A percentile compares a stretch with the other conserved stretches of the same genome.
phyloP scores from a whole-genome alignment of 2,329 filamentous ascomycete species.

The Paraphaeosphaeria sporulosa region DNA sequence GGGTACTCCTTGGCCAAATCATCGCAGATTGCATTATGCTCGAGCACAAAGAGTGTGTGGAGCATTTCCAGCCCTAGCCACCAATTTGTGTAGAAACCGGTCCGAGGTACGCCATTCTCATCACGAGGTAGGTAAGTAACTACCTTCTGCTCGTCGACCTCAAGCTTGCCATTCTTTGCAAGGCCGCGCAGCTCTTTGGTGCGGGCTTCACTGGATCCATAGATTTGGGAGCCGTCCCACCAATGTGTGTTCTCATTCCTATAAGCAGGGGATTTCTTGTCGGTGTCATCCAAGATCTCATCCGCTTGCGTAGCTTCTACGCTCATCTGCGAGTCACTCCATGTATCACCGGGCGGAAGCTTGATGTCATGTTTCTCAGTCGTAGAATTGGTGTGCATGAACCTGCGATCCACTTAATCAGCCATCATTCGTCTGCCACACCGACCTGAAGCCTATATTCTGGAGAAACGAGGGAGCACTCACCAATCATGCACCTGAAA shows the following conservation, averaged over 20 bases:
- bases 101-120: conserved; percentile 47
- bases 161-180: conserved; percentile 50
- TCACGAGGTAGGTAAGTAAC: conserved; percentile 53
- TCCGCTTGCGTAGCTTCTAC: conserved; percentile 49
- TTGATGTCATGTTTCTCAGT: conserved; percentile 45
- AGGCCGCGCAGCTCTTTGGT: conserved; percentile 49
- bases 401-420: conserved; percentile 9
- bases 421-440: not conserved
- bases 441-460: conserved; percentile 2
- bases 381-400: conserved; percentile 29
- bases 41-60: conserved; percentile 57
- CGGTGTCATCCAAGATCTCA: conserved; percentile 43
- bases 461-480: not conserved
- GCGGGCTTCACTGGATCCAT: conserved; percentile 51
- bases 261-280: conserved; percentile 52
- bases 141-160: conserved; percentile 42
- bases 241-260: conserved; percentile 54
- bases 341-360: conserved; percentile 45
- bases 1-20: conserved; percentile 47
- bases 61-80: conserved; percentile 58
- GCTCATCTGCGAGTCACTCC: conserved; percentile 48
- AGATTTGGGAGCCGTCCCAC: conserved; percentile 60
- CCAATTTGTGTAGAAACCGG: conserved; percentile 57
- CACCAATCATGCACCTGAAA: conserved; percentile 52
- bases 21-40: conserved; percentile 57